Percentiles rank a stretch among this genome's conserved stretches.
Evolutionary conservation across 2,329 filamentous ascomycete genomes (phyloP).

Genomic region (Fusarium proliferatum): DNA sequence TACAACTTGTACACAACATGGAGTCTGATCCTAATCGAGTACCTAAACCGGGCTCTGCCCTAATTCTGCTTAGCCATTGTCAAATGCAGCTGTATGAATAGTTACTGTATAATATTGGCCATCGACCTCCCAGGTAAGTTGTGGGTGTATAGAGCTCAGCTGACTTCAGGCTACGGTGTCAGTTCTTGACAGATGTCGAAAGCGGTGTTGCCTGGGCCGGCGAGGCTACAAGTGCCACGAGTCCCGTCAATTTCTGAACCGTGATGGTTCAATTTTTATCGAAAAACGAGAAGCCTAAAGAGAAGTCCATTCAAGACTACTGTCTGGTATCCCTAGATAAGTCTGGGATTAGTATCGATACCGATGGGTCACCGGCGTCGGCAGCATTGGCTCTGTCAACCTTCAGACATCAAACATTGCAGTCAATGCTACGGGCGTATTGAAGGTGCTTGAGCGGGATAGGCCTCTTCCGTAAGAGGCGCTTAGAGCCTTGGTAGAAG

Average conservation of each 20-base stretch:
- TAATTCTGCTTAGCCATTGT: too few species aligned
- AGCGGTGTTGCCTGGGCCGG: accelerated
- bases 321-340: accelerated
- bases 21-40: background rate
- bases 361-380: too few species aligned
- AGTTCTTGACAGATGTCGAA: too few species aligned
- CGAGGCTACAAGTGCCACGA: accelerated
- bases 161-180: too few species aligned
- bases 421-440: accelerated
- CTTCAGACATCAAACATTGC: accelerated
- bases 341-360: background rate
- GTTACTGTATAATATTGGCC: too few species aligned
- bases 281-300: background rate
- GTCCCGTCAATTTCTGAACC: too few species aligned
- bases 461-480: too few species aligned
- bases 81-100: too few species aligned
- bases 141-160: too few species aligned
- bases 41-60: too few species aligned
- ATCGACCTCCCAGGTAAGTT: too few species aligned
- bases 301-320: accelerated
- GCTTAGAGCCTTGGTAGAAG: too few species aligned
- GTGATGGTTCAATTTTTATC: accelerated
- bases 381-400: background rate
- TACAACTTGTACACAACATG: background rate
- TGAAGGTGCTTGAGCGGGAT: accelerated